Conservation (phyloP, 2,329 filamentous ascomycete species). For the Aspergillus sp. region DNA sequence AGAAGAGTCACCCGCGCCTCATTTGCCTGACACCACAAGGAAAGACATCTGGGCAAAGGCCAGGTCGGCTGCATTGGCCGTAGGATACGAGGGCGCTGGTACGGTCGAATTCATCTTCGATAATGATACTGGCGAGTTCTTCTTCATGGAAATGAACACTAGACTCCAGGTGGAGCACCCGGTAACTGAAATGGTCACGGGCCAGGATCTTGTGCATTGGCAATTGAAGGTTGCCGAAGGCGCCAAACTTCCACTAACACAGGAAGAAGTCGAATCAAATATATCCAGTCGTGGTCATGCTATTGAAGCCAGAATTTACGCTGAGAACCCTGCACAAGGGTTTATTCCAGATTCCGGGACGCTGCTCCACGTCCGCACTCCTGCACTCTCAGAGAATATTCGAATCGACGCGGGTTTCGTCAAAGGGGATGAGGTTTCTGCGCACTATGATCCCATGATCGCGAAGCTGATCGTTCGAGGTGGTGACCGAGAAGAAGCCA, state of each 20-base stretch:
- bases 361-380: conserved; percentile 78
- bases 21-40: conserved; percentile 58
- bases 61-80: conserved; percentile 61
- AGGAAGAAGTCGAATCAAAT: conserved; percentile 63
- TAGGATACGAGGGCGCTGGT: conserved; percentile 65
- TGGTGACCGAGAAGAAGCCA: conserved; percentile 72
- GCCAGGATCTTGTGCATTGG: conserved; percentile 85
- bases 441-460: conserved; percentile 98
- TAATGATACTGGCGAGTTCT: conserved; percentile 65
- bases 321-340: conserved; percentile 85
- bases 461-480: conserved; percentile 94
- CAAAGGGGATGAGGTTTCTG: conserved; percentile 85
- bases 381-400: conserved; percentile 67
- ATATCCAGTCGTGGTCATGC: conserved; percentile 79
- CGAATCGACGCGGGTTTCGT: conserved; percentile 93
- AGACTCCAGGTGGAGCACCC: conserved; percentile 95
- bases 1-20: conserved; percentile 65
- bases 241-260: conserved; percentile 64
- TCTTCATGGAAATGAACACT: conserved; percentile 75
- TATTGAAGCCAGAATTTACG: conserved; percentile 95
- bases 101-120: conserved; percentile 71
- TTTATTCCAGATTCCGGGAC: conserved; percentile 94
- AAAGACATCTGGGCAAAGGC: conserved; percentile 67
- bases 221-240: conserved; percentile 84
- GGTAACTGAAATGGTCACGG: conserved; percentile 79